Percentiles rank a stretch among this genome's conserved stretches.
Evolutionary conservation across 306 rosid species (phyloP).

Genomic region (Sphenostylis stenocarpa): DNA sequence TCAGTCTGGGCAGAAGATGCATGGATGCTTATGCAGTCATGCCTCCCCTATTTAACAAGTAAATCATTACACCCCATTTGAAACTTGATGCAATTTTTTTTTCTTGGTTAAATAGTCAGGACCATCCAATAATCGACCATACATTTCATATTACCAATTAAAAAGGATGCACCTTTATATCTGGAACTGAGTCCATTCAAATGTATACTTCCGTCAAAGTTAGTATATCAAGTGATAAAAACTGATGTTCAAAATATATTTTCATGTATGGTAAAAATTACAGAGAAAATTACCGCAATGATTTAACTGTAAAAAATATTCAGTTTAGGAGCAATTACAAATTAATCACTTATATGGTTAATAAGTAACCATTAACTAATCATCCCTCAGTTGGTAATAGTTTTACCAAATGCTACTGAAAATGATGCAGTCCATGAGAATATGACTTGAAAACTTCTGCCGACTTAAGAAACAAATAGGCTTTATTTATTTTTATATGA

Average conservation of each 20-base stretch:
- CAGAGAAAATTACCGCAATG: background rate
- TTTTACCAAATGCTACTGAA: slow-evolving; percentile 18
- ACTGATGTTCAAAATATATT: background rate
- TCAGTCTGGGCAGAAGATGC: background rate
- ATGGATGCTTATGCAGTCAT: background rate
- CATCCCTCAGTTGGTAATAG: background rate
- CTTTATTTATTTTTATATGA: slow-evolving; percentile 9
- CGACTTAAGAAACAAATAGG: slow-evolving; percentile 19
- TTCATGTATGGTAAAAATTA: background rate
- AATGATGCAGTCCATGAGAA: slow-evolving; percentile 3
- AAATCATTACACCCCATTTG: slow-evolving; percentile 14
- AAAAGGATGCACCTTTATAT: background rate
- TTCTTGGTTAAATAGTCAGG: slow-evolving; percentile 3
- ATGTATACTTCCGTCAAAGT: background rate
- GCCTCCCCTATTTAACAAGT: background rate
- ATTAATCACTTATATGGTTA: background rate
- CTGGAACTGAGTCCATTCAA: background rate
- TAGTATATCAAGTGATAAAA: background rate
- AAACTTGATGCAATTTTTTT: background rate
- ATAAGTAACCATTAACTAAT: background rate
- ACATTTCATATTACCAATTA: background rate
- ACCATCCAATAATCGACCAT: background rate
- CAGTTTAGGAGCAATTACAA: background rate
- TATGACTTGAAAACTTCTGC: background rate
- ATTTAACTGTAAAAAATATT: background rate